A percentile compares a stretch with the other conserved stretches of the same genome.
Evolutionary conservation across 495 filamentous ascomycete genomes (phyloP).

Genomic region (Chaetomium fimeti): DNA sequence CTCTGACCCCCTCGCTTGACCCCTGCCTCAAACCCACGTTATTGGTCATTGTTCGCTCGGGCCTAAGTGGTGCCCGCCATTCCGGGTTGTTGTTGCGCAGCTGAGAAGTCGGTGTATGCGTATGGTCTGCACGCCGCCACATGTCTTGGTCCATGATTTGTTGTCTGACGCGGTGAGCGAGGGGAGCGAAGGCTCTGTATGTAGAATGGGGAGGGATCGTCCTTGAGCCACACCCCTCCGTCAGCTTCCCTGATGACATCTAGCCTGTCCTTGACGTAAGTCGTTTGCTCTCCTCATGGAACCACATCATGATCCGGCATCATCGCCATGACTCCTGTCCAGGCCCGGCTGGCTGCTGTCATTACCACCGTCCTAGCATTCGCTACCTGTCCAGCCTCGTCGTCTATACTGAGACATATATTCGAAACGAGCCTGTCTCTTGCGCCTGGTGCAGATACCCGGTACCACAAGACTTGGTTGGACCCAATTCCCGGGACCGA

Average conservation of each 20-base stretch:
- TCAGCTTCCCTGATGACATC: not conserved
- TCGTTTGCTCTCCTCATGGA: not conserved
- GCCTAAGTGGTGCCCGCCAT: slow-evolving; percentile 14
- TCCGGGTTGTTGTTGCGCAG: not conserved
- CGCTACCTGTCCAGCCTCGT: slow-evolving; percentile 1
- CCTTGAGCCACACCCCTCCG: slow-evolving; percentile 7
- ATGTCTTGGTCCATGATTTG: slow-evolving; percentile 23
- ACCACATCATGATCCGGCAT: slow-evolving; percentile 22
- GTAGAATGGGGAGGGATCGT: slow-evolving; percentile 5
- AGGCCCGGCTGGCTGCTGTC: slow-evolving; percentile 18
- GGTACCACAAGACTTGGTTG: slow-evolving; percentile 9
- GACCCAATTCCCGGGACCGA: slow-evolving; percentile 26
- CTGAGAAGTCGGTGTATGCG: slow-evolving; percentile 17
- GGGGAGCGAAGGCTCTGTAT: slow-evolving; percentile 4
- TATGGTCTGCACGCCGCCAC: slow-evolving; percentile 17
- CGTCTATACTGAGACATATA: not conserved
- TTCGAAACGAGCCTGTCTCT: not conserved
- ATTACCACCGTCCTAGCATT: not conserved
- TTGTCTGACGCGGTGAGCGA: slow-evolving; percentile 20
- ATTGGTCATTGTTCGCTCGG: slow-evolving; percentile 2
- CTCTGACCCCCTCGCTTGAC: not conserved
- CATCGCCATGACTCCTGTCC: slow-evolving; percentile 20
- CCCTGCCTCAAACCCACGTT: not conserved
- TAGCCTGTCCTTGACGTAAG: not conserved
- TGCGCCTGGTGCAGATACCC: not conserved